These are phyloP conservation scores for Lichtheimia corymbifera DNA, from an alignment of 371 early-diverging fungal species.

Conservation along the genomic window DNA sequence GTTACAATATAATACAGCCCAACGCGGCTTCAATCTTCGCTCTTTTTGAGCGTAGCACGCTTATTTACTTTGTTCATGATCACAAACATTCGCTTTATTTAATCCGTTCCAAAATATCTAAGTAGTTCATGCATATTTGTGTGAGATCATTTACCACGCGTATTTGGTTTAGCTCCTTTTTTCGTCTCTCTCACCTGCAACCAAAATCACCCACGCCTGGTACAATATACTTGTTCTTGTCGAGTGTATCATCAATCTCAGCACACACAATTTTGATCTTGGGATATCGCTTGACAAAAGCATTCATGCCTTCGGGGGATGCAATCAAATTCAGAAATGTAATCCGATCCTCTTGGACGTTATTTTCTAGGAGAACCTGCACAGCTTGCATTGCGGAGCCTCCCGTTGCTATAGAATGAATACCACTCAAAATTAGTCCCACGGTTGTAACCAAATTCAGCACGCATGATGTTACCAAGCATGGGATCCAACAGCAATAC, in stretches of 20 bases:
- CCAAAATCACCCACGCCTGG: slow-evolving; percentile 96
- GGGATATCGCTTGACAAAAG: slow-evolving; percentile 72
- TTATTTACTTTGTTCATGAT: not conserved
- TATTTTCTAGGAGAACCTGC: slow-evolving; percentile 81
- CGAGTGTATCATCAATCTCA: slow-evolving; percentile 80
- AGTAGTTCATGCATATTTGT: not conserved
- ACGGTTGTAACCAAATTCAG: too few species aligned
- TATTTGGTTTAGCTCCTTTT: too few species aligned
- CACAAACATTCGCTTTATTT: not conserved
- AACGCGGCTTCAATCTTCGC: too few species aligned
- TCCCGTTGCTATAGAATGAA: slow-evolving; percentile 74
- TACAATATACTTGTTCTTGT: slow-evolving; percentile 82
- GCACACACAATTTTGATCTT: slow-evolving; percentile 84
- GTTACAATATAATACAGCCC: too few species aligned
- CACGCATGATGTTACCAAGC: slow-evolving; percentile 64
- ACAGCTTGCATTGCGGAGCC: slow-evolving; percentile 92
- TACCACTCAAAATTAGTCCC: too few species aligned
- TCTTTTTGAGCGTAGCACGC: too few species aligned
- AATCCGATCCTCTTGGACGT: slow-evolving; percentile 83
- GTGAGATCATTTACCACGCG: not conserved
- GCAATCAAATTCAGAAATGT: slow-evolving; percentile 83
- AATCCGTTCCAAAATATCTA: slow-evolving; percentile 29
- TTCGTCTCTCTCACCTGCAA: slow-evolving; percentile 44
- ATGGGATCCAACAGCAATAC: slow-evolving; percentile 91
- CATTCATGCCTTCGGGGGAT: slow-evolving; percentile 81